These are phyloP conservation scores for Chrysoporthe deuterocubensis DNA, from an alignment of 2,329 filamentous ascomycete species.

Conservation along the genomic window DNA sequence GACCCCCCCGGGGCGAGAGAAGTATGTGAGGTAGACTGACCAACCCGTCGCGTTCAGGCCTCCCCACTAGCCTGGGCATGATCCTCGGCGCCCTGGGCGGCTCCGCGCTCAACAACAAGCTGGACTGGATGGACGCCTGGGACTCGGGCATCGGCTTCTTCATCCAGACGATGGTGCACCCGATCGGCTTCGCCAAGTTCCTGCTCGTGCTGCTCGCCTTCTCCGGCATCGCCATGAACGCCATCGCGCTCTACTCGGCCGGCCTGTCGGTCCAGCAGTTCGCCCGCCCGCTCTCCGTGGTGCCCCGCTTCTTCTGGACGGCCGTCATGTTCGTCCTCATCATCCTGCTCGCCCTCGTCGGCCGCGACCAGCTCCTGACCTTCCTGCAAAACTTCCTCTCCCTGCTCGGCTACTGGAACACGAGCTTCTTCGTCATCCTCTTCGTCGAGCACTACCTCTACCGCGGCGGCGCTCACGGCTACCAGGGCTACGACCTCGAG, in stretches of 20 bases:
- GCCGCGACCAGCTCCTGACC: conserved; percentile 46
- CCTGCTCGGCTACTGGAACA: conserved; percentile 55
- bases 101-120: conserved; percentile 45
- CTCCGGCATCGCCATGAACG: conserved; percentile 52
- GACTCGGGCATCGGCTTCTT: conserved; percentile 49
- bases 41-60: conserved; percentile 24
- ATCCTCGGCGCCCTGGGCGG: conserved; percentile 48
- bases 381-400: conserved; percentile 53
- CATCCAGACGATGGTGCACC: conserved; percentile 49
- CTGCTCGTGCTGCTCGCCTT: conserved; percentile 43
- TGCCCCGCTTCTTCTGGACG: conserved; percentile 55
- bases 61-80: conserved; percentile 55
- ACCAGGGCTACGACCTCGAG: conserved; percentile 51
- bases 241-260: conserved; percentile 47
- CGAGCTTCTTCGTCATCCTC: conserved; percentile 52
- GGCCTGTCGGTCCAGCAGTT: conserved; percentile 47
- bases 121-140: conserved; percentile 45
- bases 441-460: conserved; percentile 54
- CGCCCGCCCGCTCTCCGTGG: conserved; percentile 44
- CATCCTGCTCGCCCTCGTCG: conserved; percentile 49
- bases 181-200: conserved; percentile 50
- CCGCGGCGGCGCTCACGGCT: conserved; percentile 42
- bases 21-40: neutral
- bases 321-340: conserved; percentile 49
- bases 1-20: neutral